Conservation (phyloP, 2,329 filamentous ascomycete species). For the Davidsoniella virescens region DNA sequence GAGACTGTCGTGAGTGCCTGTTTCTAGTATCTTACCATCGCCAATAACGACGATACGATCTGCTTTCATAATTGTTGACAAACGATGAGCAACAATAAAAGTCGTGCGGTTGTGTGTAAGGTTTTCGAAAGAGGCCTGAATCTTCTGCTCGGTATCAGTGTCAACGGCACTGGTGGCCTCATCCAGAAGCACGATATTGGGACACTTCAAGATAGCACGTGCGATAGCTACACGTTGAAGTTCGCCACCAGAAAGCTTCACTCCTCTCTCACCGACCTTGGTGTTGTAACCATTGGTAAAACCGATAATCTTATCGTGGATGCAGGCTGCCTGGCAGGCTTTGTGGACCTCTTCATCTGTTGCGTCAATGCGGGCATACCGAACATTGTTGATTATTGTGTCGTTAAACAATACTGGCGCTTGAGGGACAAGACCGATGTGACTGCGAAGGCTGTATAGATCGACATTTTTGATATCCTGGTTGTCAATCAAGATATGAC, state of each 20-base stretch:
- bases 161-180: conserved; percentile 67
- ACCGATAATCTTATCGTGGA: conserved; percentile 40
- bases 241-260: conserved; percentile 50
- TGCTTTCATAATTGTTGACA: conserved; percentile 56
- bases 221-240: conserved; percentile 52
- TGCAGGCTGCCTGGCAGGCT: conserved; percentile 37
- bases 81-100: conserved; percentile 50
- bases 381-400: conserved; percentile 42
- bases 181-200: conserved; percentile 61
- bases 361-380: conserved; percentile 37
- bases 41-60: conserved; percentile 51
- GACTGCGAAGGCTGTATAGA: conserved; percentile 32
- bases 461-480: conserved; percentile 40
- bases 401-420: conserved; percentile 40
- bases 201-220: conserved; percentile 55
- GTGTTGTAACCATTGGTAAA: conserved; percentile 38
- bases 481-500: conserved; percentile 37
- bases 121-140: conserved; percentile 42
- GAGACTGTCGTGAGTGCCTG: conserved; percentile 43
- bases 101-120: conserved; percentile 47
- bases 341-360: conserved; percentile 38
- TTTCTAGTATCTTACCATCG: conserved; percentile 45
- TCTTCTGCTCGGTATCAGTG: conserved; percentile 50
- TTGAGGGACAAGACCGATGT: conserved; percentile 41
- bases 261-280: conserved; percentile 33